Evolutionary conservation across 495 filamentous ascomycete genomes (phyloP), one percentile per base, ranked within the genome.

Genomic region (Glonium stellatum): DNA sequence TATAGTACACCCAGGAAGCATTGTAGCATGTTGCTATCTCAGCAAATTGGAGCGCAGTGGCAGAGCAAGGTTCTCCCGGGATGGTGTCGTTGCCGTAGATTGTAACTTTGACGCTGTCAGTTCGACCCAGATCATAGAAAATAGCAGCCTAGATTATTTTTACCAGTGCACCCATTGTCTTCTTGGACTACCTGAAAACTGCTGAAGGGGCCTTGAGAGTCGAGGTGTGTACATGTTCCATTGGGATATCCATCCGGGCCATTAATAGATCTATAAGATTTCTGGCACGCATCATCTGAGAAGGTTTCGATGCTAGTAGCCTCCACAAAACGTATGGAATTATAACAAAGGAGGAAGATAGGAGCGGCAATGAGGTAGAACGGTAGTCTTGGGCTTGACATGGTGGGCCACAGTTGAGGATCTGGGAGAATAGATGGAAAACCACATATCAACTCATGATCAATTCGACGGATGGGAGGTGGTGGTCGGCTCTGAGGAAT

Each of bases 1-100:
- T 65, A 49, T 61, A 65, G 54, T 65, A 61, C 8, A 50, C 54
- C 63, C 63, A 65, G 12, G 54, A 58, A 47, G 63, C n/a, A 25
- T 65, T 61, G 27, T 65, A 65, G 47, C 63, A 65, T 13, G 37
- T 54, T 8, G 54, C 63, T 19, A 65, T 42, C 11, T 56, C 39
- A 1, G 51, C 63, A 4, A 65, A 19, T 18, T 36, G 46, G 1
- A 47, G 19, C n/a, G 44, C 22, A 0, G 4, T 11, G 6, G 57
- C 13, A 4, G 62, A 64, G 23, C 62, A 64, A 11, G 52, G 54
- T 5, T 51, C 9, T 15, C 2, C n/a, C 13, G 27, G 15, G 13
- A 5, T 23, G 18, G 42, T 44, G 22, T 60, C 58, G 5, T 51
- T 57, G 13, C 57, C 62, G 44, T 64, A 64, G n/a, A 64, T 18